These are phyloP conservation scores for Takashimella koratensis DNA, from an alignment of 1,284 basidiomycete genomes.

Conservation along the genomic window DNA sequence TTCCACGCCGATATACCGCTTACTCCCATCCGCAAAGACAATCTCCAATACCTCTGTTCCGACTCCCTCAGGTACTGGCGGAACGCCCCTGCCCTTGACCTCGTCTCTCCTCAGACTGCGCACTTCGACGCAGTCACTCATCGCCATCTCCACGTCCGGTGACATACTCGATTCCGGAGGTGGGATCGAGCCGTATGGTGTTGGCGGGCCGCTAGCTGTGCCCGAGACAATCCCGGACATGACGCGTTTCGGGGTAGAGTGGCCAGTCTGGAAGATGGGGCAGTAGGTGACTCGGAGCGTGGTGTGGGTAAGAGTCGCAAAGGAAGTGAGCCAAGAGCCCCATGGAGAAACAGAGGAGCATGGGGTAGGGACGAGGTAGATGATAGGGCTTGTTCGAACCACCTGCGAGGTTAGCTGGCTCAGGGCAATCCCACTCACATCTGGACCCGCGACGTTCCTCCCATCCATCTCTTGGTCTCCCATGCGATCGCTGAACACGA, in stretches of 20 bases:
- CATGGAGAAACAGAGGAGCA: conserved; percentile 31
- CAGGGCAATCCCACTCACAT: conserved; percentile 16
- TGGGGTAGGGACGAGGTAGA: conserved; percentile 37
- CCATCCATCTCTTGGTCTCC: conserved; percentile 37
- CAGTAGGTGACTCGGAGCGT: conserved; percentile 32
- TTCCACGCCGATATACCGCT: conserved; percentile 42
- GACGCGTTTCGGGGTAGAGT: conserved; percentile 16
- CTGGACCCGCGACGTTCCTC: conserved; percentile 10
- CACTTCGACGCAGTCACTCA: conserved; percentile 40
- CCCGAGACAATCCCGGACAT: conserved; percentile 16
- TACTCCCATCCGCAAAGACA: conserved; percentile 34
- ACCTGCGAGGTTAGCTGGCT: conserved; percentile 11
- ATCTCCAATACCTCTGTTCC: conserved; percentile 43
- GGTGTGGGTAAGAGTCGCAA: conserved; percentile 25
- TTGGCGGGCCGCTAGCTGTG: neutral
- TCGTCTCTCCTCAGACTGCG: conserved; percentile 39
- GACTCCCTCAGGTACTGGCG: conserved; percentile 32
- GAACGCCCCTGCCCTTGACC: conserved; percentile 31
- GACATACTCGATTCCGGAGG: conserved; percentile 13
- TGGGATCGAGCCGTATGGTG: conserved; percentile 26
- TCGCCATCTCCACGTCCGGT: conserved; percentile 31
- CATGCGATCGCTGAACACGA: conserved; percentile 39
- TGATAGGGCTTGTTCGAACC: conserved; percentile 26
- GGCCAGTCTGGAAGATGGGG: conserved; percentile 27
- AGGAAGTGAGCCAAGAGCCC: conserved; percentile 42